These are phyloP conservation scores for Omphalotus guepiniiformis DNA, from an alignment of 768 basidiomycete genomes.

Conservation along the genomic window DNA sequence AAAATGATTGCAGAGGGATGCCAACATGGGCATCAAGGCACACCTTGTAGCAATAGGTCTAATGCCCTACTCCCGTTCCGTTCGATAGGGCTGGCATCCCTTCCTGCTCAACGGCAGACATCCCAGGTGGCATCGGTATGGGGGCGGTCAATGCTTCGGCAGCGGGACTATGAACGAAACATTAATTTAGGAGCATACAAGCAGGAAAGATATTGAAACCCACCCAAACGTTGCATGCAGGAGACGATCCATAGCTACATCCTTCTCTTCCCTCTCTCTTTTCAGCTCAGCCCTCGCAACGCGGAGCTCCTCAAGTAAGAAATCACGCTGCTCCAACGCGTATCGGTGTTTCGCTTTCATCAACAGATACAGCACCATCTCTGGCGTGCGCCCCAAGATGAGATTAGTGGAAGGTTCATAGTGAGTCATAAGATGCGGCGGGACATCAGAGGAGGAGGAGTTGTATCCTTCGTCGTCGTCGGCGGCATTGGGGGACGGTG, in stretches of 20 bases:
- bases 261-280: slow-evolving; percentile 55
- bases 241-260: slow-evolving; percentile 52
- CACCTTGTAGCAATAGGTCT: background rate
- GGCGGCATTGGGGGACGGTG: background rate
- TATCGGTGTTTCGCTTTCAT: slow-evolving; percentile 78
- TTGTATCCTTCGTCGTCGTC: slow-evolving; percentile 37
- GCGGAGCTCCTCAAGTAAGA: slow-evolving; percentile 61
- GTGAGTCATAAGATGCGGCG: slow-evolving; percentile 46
- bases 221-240: slow-evolving; percentile 50
- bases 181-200: background rate
- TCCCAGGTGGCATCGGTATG: background rate
- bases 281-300: slow-evolving; percentile 46
- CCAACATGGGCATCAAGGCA: background rate
- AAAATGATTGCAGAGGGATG: too few species aligned
- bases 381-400: slow-evolving; percentile 66
- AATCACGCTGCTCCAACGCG: slow-evolving; percentile 62
- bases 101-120: background rate
- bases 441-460: slow-evolving; percentile 45
- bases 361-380: slow-evolving; percentile 65
- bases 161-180: background rate
- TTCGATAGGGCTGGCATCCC: background rate
- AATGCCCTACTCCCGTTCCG: background rate
- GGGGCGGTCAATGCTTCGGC: slow-evolving; percentile 1
- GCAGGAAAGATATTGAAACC: slow-evolving; percentile 15
- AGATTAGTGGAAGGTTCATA: slow-evolving; percentile 55